Conservation (phyloP, 1,284 basidiomycete species). For the Ustilago crameri region DNA sequence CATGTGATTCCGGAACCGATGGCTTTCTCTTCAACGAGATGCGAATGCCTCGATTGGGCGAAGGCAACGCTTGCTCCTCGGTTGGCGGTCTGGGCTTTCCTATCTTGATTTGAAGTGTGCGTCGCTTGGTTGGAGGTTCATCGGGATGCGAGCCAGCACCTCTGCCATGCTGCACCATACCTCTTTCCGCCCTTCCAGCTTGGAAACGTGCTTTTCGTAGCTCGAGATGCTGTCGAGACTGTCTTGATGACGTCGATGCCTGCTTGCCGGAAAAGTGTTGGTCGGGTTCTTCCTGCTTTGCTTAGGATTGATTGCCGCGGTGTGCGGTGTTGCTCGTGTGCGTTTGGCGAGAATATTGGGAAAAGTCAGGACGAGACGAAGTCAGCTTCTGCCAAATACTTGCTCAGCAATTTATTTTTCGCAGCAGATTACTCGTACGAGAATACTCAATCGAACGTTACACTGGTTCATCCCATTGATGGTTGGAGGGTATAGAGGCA, state of each 20-base stretch:
- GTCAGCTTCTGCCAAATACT: neutral
- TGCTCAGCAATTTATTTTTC: slow-evolving; percentile 3
- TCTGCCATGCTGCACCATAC: slow-evolving; percentile 38
- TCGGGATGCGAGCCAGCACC: slow-evolving; percentile 34
- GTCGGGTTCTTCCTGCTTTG: neutral
- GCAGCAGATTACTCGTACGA: slow-evolving; percentile 1
- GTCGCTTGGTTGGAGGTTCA: slow-evolving; percentile 27
- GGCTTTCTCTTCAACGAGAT: slow-evolving; percentile 48
- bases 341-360: slow-evolving; percentile 9
- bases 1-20: slow-evolving; percentile 17
- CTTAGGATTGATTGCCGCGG: slow-evolving; percentile 12
- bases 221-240: neutral
- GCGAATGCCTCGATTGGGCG: slow-evolving; percentile 34
- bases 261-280: slow-evolving; percentile 10
- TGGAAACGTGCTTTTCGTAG: neutral
- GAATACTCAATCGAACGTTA: no score
- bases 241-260: neutral
- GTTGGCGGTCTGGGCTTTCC: slow-evolving; percentile 28
- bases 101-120: slow-evolving; percentile 47
- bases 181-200: slow-evolving; percentile 3
- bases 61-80: slow-evolving; percentile 30
- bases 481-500: no score
- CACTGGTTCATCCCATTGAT: no score
- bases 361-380: slow-evolving; percentile 8
- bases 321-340: slow-evolving; percentile 3